A percentile compares a stretch with the other conserved stretches of the same genome.
phyloP scores from a whole-genome alignment of 768 basidiomycete species.

The Boletus bicolor region DNA sequence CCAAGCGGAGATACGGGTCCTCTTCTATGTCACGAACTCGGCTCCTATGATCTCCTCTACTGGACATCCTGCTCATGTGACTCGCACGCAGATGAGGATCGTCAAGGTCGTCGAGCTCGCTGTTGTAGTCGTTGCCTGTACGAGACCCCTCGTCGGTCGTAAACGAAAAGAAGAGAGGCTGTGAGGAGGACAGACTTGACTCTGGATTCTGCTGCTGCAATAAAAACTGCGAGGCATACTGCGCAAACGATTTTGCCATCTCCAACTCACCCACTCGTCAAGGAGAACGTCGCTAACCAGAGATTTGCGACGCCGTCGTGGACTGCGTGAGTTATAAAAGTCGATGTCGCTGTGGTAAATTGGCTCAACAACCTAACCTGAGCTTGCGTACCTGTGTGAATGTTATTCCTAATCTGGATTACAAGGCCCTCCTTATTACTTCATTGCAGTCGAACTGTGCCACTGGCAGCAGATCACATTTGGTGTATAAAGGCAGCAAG shows the following conservation, averaged over 20 bases:
- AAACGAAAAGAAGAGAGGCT: conserved; percentile 88
- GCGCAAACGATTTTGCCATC: conserved; percentile 72
- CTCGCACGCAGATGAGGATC: conserved; percentile 65
- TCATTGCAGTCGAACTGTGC: too few relatives aligned
- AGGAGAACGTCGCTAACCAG: conserved; percentile 12
- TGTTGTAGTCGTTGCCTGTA: conserved; percentile 44
- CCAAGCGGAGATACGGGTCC: conserved; percentile 75
- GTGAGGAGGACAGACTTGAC: conserved; percentile 56
- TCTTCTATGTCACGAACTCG: conserved; percentile 45
- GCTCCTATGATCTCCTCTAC: conserved; percentile 28
- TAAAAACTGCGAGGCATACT: conserved; percentile 80
- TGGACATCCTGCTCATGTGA: conserved; percentile 32
- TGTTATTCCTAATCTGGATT: conserved; percentile 6
- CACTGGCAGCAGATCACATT: background rate
- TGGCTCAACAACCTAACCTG: conserved; percentile 15
- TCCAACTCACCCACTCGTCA: conserved; percentile 20
- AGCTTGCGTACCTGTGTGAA: conserved; percentile 29
- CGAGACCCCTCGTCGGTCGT: conserved; percentile 68
- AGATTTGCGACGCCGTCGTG: conserved; percentile 9
- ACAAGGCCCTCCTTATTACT: background rate
- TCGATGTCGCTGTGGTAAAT: conserved; percentile 14
- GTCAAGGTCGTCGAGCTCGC: conserved; percentile 67
- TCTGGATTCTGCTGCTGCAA: conserved; percentile 53
- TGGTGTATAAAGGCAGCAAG: background rate
- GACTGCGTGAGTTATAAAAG: conserved; percentile 15